Evolutionary conservation across 768 basidiomycete species (phyloP).

Genomic region (Psilocybe cyanescens): DNA sequence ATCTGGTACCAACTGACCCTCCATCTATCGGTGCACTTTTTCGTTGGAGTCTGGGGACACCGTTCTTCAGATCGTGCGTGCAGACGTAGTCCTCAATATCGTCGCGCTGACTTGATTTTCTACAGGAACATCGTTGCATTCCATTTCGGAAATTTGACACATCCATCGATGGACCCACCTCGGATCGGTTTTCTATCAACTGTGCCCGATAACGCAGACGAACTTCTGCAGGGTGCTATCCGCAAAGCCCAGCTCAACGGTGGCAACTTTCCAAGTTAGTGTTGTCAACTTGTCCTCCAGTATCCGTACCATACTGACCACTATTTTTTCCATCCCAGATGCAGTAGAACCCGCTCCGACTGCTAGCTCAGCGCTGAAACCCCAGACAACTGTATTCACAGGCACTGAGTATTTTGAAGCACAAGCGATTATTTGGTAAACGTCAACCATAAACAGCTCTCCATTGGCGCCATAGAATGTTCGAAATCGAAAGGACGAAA

Average conservation of each 20-base stretch:
- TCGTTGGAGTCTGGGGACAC: conserved; percentile 75
- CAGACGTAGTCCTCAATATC: not conserved
- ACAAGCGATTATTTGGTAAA: not conserved
- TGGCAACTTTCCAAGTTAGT: conserved; percentile 41
- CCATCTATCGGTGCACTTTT: conserved; percentile 56
- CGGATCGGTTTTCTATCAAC: conserved; percentile 69
- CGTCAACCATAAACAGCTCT: not conserved
- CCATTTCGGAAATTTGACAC: conserved; percentile 72
- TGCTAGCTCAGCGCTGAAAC: conserved; percentile 29
- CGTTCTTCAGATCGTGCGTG: conserved; percentile 75
- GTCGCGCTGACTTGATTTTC: not conserved
- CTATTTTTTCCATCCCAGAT: conserved; percentile 19
- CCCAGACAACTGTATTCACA: conserved; percentile 5
- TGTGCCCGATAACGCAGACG: conserved; percentile 55
- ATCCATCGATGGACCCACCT: conserved; percentile 69
- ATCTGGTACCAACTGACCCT: conserved; percentile 63
- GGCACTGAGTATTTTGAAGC: not conserved
- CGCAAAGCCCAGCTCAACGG: conserved; percentile 38
- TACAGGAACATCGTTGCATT: conserved; percentile 64
- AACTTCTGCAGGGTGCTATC: conserved; percentile 39
- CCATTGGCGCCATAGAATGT: not conserved
- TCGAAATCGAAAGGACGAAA: not conserved
- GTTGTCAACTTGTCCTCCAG: not conserved
- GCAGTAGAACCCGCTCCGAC: conserved; percentile 40
- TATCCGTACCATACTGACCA: not conserved